A percentile compares a stretch with the other conserved stretches of the same genome.
phyloP scores from a whole-genome alignment of 352 stramenopile species.

The Pythium phragmiticola region DNA sequence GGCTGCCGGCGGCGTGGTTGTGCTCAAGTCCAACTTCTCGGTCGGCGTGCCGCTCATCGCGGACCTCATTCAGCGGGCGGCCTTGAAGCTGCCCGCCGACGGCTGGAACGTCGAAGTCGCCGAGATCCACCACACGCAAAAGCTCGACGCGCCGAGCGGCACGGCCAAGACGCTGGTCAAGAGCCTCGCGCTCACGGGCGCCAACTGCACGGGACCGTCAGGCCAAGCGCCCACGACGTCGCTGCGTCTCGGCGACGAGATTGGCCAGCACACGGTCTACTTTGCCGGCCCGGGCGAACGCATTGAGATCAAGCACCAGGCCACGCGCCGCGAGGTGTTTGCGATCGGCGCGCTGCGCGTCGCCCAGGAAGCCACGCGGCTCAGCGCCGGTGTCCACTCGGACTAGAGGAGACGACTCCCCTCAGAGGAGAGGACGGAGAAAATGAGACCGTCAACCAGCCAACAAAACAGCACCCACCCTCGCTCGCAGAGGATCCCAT shows the following conservation, averaged over 20 bases:
- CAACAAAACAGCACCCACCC: too few relatives aligned
- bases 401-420: slow-evolving; percentile 31
- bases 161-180: slow-evolving; percentile 81
- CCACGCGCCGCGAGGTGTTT: slow-evolving; percentile 78
- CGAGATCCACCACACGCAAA: slow-evolving; percentile 87
- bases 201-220: slow-evolving; percentile 44
- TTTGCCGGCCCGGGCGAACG: slow-evolving; percentile 77
- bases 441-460: too few relatives aligned
- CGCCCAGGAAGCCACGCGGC: slow-evolving; percentile 49
- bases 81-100: slow-evolving; percentile 68
- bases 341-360: slow-evolving; percentile 70
- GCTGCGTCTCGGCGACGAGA: slow-evolving; percentile 75
- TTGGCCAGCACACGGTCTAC: slow-evolving; percentile 81
- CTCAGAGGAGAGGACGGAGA: too few relatives aligned
- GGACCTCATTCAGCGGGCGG: slow-evolving; percentile 67
- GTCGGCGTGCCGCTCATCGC: slow-evolving; percentile 77
- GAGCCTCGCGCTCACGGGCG: slow-evolving; percentile 56
- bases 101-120: slow-evolving; percentile 81
- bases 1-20: slow-evolving; percentile 49
- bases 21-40: slow-evolving; percentile 84
- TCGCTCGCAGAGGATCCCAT: too few relatives aligned
- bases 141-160: slow-evolving; percentile 78
- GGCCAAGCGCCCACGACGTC: slow-evolving; percentile 60
- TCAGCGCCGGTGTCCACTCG: slow-evolving; percentile 61
- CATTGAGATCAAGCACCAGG: slow-evolving; percentile 85